Evolutionary conservation across 257 asterid species (phyloP).

Genomic region (Paulownia fortunei): DNA sequence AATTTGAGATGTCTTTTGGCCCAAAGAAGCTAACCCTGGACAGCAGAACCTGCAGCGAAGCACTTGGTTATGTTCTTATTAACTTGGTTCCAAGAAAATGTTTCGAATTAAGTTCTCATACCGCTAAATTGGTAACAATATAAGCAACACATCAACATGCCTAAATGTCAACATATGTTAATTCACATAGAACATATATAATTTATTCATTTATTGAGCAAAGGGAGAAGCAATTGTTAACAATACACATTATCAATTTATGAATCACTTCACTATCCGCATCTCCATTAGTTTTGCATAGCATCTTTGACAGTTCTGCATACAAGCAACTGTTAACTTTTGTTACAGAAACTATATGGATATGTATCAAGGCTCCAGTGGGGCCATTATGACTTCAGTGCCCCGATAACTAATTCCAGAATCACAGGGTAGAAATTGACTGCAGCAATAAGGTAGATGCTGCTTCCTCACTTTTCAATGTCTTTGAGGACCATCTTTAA

Average conservation of each 20-base stretch:
- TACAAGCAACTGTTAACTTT: too few species aligned
- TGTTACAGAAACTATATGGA: too few species aligned
- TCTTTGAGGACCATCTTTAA: too few species aligned
- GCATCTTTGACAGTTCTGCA: too few species aligned
- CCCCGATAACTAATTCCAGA: too few species aligned
- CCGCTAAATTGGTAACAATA: not conserved
- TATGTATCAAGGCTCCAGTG: too few species aligned
- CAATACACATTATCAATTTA: not conserved
- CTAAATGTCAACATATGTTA: not conserved
- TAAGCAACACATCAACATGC: not conserved
- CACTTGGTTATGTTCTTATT: slow-evolving; percentile 7
- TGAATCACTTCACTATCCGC: too few species aligned
- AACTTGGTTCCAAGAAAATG: not conserved
- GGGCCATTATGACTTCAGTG: too few species aligned
- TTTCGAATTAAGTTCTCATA: not conserved
- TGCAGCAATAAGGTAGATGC: too few species aligned
- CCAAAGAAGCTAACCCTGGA: slow-evolving; percentile 91
- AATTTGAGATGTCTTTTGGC: slow-evolving; percentile 57
- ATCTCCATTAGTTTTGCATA: too few species aligned
- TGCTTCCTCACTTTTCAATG: too few species aligned
- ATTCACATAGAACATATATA: not conserved
- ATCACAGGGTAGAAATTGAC: too few species aligned
- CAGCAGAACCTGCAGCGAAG: slow-evolving; percentile 71
- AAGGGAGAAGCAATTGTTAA: not conserved
- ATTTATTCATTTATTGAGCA: not conserved